Percentiles rank a stretch among this genome's conserved stretches.
Conservation (phyloP, 169 alveolate species). For the Plasmodium billcollinsi region DNA sequence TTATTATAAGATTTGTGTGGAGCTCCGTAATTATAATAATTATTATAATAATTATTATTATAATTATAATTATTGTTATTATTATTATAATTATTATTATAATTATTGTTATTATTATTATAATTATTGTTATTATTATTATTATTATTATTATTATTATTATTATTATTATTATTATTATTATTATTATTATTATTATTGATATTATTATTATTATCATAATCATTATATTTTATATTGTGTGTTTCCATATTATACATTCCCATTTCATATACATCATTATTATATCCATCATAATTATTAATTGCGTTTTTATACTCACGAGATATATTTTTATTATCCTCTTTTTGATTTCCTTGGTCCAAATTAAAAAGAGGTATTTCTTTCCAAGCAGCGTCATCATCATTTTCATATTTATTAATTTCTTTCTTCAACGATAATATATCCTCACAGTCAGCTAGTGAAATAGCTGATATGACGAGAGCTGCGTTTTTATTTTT, state of each 20-base stretch:
- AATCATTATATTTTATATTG: neutral
- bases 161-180: neutral
- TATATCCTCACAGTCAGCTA: constrained; percentile 53
- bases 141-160: constrained; percentile 15
- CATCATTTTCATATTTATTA: constrained; percentile 25
- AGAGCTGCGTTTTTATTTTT: constrained; percentile 71
- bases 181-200: too few species aligned
- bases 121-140: neutral
- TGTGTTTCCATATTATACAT: neutral
- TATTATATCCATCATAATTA: neutral
- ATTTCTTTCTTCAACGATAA: constrained; percentile 46
- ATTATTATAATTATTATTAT: neutral
- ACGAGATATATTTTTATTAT: neutral
- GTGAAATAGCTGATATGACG: constrained; percentile 61
- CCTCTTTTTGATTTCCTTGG: neutral
- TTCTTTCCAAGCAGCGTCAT: constrained; percentile 35
- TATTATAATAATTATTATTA: constrained; percentile 12
- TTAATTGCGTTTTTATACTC: neutral
- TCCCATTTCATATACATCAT: neutral
- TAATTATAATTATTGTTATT: neutral
- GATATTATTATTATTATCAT: too few species aligned
- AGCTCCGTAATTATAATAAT: neutral
- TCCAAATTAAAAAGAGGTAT: constrained; percentile 31
- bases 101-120: neutral
- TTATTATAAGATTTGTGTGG: neutral